Percentiles rank a stretch among this genome's conserved stretches.
Conservation (phyloP, 225 moss, liverwort and hornwort genomes). For the Physcomitrellopsis africana region DNA sequence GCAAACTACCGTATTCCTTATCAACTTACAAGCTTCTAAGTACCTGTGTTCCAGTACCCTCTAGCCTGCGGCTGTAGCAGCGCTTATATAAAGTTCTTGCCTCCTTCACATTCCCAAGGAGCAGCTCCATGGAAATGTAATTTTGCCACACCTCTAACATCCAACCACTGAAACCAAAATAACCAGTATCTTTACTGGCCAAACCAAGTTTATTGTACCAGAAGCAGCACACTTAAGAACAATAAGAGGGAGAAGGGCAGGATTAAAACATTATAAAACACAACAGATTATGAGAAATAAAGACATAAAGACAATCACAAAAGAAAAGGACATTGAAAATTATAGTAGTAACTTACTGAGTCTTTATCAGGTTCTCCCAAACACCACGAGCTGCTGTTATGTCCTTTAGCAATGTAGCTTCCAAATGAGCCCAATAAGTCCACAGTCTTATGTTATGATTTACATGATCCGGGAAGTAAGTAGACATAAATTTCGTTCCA, state of each 20-base stretch:
- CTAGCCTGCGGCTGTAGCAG: conserved; percentile 88
- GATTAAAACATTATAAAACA: background rate
- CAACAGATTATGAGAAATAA: background rate
- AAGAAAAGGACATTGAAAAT: conserved; percentile 8
- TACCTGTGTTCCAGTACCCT: conserved; percentile 92
- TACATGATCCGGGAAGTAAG: conserved; percentile 80
- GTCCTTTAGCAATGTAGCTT: conserved; percentile 67
- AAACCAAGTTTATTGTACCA: background rate
- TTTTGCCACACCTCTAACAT: conserved; percentile 89
- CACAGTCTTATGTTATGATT: conserved; percentile 73
- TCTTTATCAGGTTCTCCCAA: conserved; percentile 87
- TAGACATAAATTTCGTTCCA: conserved; percentile 68
- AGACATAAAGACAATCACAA: background rate
- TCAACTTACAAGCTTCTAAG: conserved; percentile 28
- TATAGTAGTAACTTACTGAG: conserved; percentile 46
- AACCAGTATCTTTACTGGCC: conserved; percentile 12
- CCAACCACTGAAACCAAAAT: conserved; percentile 67
- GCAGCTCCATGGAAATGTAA: conserved; percentile 86
- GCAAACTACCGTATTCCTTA: conserved; percentile 4
- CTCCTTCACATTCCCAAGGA: conserved; percentile 83
- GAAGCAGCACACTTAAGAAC: conserved; percentile 1
- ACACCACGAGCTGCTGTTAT: conserved; percentile 85
- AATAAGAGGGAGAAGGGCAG: background rate
- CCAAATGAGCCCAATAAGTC: conserved; percentile 89
- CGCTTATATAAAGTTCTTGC: conserved; percentile 82